Base-by-base conservation (phyloP, 495 filamentous ascomycete species). In the Cenococcum geophilum region DNA sequence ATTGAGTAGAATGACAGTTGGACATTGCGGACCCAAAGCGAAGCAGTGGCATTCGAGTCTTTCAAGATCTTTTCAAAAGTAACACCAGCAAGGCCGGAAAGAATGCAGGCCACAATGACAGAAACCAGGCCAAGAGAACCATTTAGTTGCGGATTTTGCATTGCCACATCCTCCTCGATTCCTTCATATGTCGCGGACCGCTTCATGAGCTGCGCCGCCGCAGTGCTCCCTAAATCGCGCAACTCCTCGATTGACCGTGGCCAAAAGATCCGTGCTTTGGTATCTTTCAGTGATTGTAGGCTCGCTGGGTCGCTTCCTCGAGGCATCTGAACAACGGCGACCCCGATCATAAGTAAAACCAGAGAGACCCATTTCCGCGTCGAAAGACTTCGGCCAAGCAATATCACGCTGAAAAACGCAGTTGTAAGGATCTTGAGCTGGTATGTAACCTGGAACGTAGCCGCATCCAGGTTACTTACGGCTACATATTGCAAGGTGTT, bases 121-220 rank as follows among this genome's bases (percentile, higher is more conserved):
- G 92, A 85, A 0, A 83, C 72, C 11, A 97, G 69, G n/a, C 93
- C 93, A 57, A 95, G 75, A 0, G 82, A 79, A 53, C 83, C 80
- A 73, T 91, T 90, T 81, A 95, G 82, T 42, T 79, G 74, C 9
- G 86, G 87, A 23, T 81, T 76, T 18, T 78, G 80, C 27, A 81
- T 73, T 47, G 80, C 78, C 42, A 87, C 79, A 68, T 96, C 92
- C 61, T 93, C 86, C 63, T 90, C 79, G 55, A 96, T 96, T 21
- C 93, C 92, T 73, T 96, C 87, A 68, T 97, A 96, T 0, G 91
- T 95, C 5, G 91, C 91, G n/a, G 91, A 96, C n/a, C 93, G 85
- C 64, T 80, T 84, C 21, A 79, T 75, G 47, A 92, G 55, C 52
- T 75, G 76, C 9, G 72, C 67, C 22, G 74, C 67, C 52, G 75